Evolutionary conservation across 345 rosid species (phyloP).

Genomic region (Atalantia buxifolia): DNA sequence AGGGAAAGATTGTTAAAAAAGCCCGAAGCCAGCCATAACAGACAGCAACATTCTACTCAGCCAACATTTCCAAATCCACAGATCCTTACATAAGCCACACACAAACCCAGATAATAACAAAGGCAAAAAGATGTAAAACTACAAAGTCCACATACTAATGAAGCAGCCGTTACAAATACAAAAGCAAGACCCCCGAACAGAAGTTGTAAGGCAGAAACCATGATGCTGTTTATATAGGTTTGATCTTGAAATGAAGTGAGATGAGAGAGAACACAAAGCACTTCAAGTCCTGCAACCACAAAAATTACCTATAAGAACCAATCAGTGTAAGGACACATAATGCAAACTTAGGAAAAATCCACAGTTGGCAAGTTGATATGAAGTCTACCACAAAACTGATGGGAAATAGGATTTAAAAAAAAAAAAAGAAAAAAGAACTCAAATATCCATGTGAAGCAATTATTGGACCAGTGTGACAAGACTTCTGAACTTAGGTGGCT

Average conservation of each 20-base stretch:
- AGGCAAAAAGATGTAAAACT: slow-evolving; percentile 2
- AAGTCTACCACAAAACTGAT: not conserved
- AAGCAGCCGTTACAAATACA: not conserved
- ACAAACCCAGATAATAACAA: slow-evolving; percentile 1
- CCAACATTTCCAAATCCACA: not conserved
- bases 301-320: slow-evolving; percentile 15
- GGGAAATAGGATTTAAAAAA: not conserved
- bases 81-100: slow-evolving; percentile 3
- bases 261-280: slow-evolving; percentile 98
- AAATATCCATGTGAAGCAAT: not conserved
- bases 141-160: slow-evolving; percentile 12
- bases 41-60: not conserved
- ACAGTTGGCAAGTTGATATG: not conserved
- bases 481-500: not conserved
- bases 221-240: slow-evolving; percentile 63
- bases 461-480: not conserved
- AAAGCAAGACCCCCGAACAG: slow-evolving; percentile 5
- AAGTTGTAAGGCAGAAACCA: not conserved
- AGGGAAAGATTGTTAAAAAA: too few species aligned
- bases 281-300: slow-evolving; percentile 88
- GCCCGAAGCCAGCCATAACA: not conserved
- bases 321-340: not conserved
- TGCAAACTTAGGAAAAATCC: not conserved
- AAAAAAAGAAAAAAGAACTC: too few species aligned
- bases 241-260: slow-evolving; percentile 99